These are phyloP conservation scores for Fusarium sp. DNA, from an alignment of 2,329 filamentous ascomycete species.

Conservation along the genomic window DNA sequence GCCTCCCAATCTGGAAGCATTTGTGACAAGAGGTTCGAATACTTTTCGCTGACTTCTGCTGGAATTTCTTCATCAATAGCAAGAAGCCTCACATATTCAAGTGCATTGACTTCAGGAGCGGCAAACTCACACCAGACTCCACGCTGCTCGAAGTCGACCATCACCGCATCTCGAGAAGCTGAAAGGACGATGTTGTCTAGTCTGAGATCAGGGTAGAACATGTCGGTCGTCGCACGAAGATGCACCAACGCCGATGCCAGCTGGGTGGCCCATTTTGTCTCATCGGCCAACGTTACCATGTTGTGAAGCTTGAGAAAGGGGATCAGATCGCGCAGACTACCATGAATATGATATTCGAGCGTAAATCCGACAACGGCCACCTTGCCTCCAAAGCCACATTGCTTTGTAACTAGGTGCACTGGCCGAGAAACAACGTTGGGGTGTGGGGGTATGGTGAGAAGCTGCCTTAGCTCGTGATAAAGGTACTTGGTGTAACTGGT, in stretches of 20 bases:
- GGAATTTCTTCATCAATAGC: conserved; percentile 61
- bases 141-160: conserved; percentile 72
- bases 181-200: conserved; percentile 70
- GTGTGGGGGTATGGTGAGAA: conserved; percentile 64
- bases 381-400: conserved; percentile 66
- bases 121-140: conserved; percentile 72
- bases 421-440: conserved; percentile 64
- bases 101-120: conserved; percentile 68
- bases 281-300: conserved; percentile 55
- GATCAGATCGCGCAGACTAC: conserved; percentile 66
- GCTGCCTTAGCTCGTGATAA: conserved; percentile 68
- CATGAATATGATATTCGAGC: conserved; percentile 63
- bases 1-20: conserved; percentile 61
- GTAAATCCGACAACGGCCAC: conserved; percentile 67
- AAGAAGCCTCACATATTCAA: conserved; percentile 68
- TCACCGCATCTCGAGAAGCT: conserved; percentile 58
- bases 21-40: conserved; percentile 53
- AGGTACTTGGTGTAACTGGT: conserved; percentile 69
- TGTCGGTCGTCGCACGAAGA: conserved; percentile 56
- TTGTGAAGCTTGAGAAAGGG: conserved; percentile 62
- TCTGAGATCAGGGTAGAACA: conserved; percentile 69
- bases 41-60: conserved; percentile 53
- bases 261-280: conserved; percentile 66
- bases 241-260: conserved; percentile 64
- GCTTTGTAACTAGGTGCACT: conserved; percentile 65